Percentiles rank a stretch among this genome's conserved stretches.
Conservation (phyloP, 1,284 basidiomycete species). For the Mixia osmundae region DNA sequence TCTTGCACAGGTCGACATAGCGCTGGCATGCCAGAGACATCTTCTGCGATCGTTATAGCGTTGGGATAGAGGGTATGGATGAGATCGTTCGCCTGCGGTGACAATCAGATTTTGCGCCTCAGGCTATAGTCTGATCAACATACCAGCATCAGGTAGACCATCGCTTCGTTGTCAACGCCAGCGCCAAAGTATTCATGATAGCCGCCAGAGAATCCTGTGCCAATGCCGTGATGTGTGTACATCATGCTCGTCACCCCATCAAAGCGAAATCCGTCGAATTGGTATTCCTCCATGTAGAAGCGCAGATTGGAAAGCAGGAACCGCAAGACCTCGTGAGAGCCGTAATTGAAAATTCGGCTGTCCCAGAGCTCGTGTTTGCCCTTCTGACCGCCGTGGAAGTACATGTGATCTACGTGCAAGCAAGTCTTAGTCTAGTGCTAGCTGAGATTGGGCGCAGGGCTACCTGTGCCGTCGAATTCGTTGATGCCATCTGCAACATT, state of each 20-base stretch:
- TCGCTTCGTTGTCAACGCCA: conserved; percentile 59
- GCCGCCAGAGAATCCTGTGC: conserved; percentile 84
- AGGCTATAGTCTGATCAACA: conserved; percentile 21
- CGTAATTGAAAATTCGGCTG: conserved; percentile 85
- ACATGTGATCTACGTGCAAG: conserved; percentile 90
- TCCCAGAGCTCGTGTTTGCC: conserved; percentile 95
- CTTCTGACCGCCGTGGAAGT: conserved; percentile 81
- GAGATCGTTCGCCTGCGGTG: conserved; percentile 63
- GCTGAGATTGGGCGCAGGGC: too few relatives aligned
- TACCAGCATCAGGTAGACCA: conserved; percentile 90
- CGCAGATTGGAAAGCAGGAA: conserved; percentile 87
- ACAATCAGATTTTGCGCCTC: background rate
- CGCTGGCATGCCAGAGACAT: conserved; percentile 94
- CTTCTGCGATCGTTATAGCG: conserved; percentile 80
- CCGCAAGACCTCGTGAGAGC: conserved; percentile 71
- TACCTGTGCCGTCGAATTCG: conserved; percentile 78
- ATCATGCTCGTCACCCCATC: conserved; percentile 99
- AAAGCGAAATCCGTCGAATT: conserved; percentile 92
- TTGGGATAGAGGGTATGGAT: conserved; percentile 55
- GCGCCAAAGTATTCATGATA: conserved; percentile 96
- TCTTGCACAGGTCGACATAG: conserved; percentile 53
- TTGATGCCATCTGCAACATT: conserved; percentile 91
- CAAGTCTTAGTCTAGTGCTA: too few relatives aligned
- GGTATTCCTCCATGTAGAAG: conserved; percentile 85
- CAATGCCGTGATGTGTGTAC: conserved; percentile 92